A percentile compares a stretch with the other conserved stretches of the same genome.
These are phyloP conservation scores for Aspergillus panamensis DNA, from an alignment of 495 filamentous ascomycete genomes.

Conservation along the genomic window DNA sequence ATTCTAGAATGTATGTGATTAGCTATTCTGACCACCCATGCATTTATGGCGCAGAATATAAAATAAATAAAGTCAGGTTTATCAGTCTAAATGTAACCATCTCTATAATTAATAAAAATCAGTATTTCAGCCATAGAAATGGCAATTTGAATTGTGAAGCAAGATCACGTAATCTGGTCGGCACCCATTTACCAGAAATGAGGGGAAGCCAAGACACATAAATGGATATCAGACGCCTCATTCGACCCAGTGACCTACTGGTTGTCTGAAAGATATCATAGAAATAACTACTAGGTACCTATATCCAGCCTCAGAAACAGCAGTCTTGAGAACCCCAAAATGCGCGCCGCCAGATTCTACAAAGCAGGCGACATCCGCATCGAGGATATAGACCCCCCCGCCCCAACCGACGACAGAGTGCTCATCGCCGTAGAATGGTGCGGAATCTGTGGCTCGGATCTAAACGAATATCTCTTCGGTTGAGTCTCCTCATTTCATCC, in stretches of 20 bases:
- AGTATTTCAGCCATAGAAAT: too few species aligned
- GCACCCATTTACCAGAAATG: too few species aligned
- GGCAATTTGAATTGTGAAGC: too few species aligned
- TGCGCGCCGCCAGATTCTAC: constrained; percentile 20
- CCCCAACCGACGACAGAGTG: constrained; percentile 17
- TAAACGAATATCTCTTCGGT: constrained; percentile 46
- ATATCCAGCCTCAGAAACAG: neutral
- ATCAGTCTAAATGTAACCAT: too few species aligned
- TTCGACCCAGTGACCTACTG: neutral
- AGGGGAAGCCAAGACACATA: neutral
- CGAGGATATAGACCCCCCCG: constrained; percentile 10
- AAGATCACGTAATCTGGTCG: too few species aligned
- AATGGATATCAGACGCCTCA: neutral
- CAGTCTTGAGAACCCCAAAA: constrained; percentile 1
- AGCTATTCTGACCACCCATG: too few species aligned
- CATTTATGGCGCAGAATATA: too few species aligned
- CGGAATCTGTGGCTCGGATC: constrained; percentile 30
- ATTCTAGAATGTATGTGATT: too few species aligned
- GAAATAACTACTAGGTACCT: too few species aligned
- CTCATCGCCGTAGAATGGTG: constrained; percentile 31
- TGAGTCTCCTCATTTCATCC: constrained; percentile 19
- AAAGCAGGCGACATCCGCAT: constrained; percentile 15
- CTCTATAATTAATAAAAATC: too few species aligned
- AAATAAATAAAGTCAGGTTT: too few species aligned
- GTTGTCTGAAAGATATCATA: neutral